Base-by-base conservation (phyloP, 805 yeast genomes). In the Yarrowia keelungensis region DNA sequence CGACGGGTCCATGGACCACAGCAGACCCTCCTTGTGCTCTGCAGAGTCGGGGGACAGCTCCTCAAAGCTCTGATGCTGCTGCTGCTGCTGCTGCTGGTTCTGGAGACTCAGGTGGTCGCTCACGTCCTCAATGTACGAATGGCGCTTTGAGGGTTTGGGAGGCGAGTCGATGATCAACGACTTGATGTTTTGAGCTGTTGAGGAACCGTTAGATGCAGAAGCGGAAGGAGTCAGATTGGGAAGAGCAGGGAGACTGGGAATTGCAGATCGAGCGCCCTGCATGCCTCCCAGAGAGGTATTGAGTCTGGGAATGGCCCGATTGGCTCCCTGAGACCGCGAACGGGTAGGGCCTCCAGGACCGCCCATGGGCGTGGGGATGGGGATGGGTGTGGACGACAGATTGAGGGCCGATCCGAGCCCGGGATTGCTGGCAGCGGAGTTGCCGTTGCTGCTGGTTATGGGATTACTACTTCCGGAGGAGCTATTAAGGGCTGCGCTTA, bases 1-100 rank as follows among this genome's bases (percentile, higher is more conserved):
- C 9, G 79, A 77, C 22, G 61, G 61, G 41, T 50, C 59, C 75
- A 81, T 74, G 1, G 83, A 82, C 83, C 84, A 81, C 36, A 81
- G 69, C 22, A 81, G 73, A 0, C 84, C 84, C 71, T 81, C 83
- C 68, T 81, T 81, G 54, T 77, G 72, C 41, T 53, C 61, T 2
- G 59, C 51, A 22, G 68, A 51, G 43, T 50, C 51, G 2, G 68
- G 68, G 9, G 68, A 53, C 39, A 45, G 45, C 43, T 65, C 68
- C 19, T 53, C 68, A 19, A 42, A 42, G 26, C 35, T 41, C 36
- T 51, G 61, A 10, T 32, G 39, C 39, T 32, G 39, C 53, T 49
- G 51, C 26, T 47, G 47, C 9, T 45, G 47, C 9, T 45, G 47
- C 47, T 45, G 49, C 49, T 45, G 32, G 50, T n/a, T 22, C 19